Conservation (phyloP, 2,329 filamentous ascomycete genomes). For the Fusarium graminum region DNA sequence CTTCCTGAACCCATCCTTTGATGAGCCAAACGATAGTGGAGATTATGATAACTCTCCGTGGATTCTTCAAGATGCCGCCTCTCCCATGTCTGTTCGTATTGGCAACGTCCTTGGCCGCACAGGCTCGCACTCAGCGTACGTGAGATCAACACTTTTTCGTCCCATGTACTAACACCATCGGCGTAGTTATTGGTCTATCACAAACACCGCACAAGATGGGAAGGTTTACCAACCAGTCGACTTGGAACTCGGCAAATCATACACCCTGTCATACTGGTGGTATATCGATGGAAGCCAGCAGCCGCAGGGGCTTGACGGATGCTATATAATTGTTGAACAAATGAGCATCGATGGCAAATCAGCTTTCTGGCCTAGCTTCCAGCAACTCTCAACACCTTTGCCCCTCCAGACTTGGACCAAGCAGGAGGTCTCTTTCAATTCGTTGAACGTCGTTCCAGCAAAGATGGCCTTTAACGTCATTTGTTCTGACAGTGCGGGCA, state of each 20-base stretch:
- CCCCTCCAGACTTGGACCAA: not conserved
- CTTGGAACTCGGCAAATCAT: accelerated
- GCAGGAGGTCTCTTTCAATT: not conserved
- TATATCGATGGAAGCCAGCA: not conserved
- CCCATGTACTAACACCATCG: not conserved
- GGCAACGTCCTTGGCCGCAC: not conserved
- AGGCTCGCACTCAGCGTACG: slow-evolving; percentile 3
- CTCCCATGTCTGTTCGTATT: not conserved
- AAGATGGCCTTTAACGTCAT: not conserved
- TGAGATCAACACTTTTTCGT: accelerated
- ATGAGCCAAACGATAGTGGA: not conserved
- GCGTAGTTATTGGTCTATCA: not conserved
- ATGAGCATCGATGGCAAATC: not conserved
- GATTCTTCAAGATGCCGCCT: accelerated
- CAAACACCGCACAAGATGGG: not conserved
- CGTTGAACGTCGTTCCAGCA: not conserved
- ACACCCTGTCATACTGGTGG: not conserved
- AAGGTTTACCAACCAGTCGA: not conserved
- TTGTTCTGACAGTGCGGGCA: not conserved
- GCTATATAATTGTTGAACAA: not conserved
- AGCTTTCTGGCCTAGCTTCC: not conserved
- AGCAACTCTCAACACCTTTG: accelerated
- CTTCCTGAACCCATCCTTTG: not conserved
- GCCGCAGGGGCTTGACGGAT: not conserved
- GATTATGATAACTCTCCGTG: not conserved